These are phyloP conservation scores for Claviceps maximensis DNA, from an alignment of 2,329 filamentous ascomycete species.

Conservation along the genomic window DNA sequence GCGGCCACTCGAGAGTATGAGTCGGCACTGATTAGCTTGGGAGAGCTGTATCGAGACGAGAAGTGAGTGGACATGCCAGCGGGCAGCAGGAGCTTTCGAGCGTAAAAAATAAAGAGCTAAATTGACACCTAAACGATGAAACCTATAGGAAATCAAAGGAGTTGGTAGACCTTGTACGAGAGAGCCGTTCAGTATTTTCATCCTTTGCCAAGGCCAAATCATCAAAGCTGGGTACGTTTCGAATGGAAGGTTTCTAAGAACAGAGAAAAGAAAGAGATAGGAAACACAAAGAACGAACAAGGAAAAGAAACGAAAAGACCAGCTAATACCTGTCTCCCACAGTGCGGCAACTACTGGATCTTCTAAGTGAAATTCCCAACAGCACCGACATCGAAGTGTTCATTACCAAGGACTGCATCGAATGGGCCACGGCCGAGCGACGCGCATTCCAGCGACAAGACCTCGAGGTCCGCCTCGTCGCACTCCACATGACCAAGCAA, in stretches of 20 bases:
- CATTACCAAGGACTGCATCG: constrained; percentile 98
- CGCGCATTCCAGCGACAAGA: constrained; percentile 95
- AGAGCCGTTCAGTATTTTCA: constrained; percentile 80
- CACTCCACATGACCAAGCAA: constrained; percentile 92
- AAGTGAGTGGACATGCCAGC: constrained; percentile 42
- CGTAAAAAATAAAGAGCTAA: too few species aligned
- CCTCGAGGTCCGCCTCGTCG: constrained; percentile 88
- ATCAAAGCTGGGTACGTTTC: constrained; percentile 73
- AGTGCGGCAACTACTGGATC: constrained; percentile 95
- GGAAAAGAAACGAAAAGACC: neutral
- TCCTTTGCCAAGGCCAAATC: constrained; percentile 99
- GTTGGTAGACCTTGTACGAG: constrained; percentile 78
- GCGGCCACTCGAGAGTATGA: constrained; percentile 85
- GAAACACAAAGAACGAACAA: neutral
- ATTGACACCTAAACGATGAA: constrained; percentile 3
- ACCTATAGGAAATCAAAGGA: constrained; percentile 58
- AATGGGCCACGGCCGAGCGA: constrained; percentile 92
- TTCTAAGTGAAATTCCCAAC: constrained; percentile 87
- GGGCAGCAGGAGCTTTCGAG: too few species aligned
- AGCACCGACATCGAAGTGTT: constrained; percentile 87
- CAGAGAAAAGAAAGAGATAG: neutral
- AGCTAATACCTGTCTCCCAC: constrained; percentile 5
- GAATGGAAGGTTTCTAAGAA: neutral
- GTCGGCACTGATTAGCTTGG: constrained; percentile 71
- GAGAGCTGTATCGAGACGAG: constrained; percentile 84